Evolutionary conservation across 305 asterid genomes (phyloP).

Genomic region (Fraxinus latifolia): DNA sequence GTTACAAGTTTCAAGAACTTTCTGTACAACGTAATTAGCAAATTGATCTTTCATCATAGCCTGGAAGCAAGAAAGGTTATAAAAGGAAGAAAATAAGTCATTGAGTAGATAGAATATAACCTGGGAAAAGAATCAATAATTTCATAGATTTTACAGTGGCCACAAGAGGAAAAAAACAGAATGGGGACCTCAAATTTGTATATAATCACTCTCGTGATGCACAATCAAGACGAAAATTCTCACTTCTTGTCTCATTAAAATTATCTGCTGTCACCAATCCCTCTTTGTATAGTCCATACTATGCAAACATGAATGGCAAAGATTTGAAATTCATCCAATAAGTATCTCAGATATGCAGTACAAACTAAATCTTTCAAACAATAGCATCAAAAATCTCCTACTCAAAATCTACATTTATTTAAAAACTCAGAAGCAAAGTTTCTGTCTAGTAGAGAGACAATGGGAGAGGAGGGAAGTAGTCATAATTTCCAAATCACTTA

Average conservation of each 20-base stretch:
- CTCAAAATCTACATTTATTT: background rate
- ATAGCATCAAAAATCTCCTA: background rate
- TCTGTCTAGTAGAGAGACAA: background rate
- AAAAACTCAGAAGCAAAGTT: background rate
- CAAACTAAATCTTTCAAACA: background rate
- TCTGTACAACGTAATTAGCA: slow-evolving; percentile 65
- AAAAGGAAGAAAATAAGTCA: background rate
- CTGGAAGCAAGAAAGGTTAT: slow-evolving; percentile 28
- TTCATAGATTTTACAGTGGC: background rate
- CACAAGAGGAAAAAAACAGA: background rate
- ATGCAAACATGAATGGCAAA: background rate
- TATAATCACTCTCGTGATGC: background rate
- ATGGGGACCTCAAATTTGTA: background rate
- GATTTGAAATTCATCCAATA: background rate
- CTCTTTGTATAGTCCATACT: background rate
- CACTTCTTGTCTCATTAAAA: background rate
- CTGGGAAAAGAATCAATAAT: background rate
- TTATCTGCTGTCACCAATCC: background rate
- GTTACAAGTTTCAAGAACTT: slow-evolving; percentile 64
- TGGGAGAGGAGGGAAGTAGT: background rate
- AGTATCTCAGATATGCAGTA: background rate
- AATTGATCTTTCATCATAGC: slow-evolving; percentile 76
- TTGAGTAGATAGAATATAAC: background rate
- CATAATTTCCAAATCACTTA: background rate
- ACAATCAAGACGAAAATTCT: background rate